Percentiles rank a stretch among this genome's conserved stretches.
phyloP scores from a whole-genome alignment of 2,329 filamentous ascomycete species.

The Fusarium nelsonii region DNA sequence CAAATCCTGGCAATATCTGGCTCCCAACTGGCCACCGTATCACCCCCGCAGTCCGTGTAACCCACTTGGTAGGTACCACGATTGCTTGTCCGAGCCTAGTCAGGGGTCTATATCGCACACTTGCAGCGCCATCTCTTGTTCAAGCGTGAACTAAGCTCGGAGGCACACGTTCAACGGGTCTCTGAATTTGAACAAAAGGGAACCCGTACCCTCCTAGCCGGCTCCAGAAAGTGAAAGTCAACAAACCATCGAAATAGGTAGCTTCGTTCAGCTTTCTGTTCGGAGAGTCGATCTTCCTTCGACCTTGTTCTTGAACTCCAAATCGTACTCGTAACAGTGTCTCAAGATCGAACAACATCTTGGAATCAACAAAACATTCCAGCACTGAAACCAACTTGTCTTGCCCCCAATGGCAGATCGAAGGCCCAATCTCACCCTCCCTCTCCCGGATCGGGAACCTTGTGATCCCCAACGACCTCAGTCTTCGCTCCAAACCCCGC shows the following conservation, averaged over 20 bases:
- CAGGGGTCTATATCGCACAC: constrained; percentile 46
- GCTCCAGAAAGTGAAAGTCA: constrained; percentile 29
- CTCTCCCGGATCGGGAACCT: constrained; percentile 44
- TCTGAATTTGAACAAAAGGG: constrained; percentile 36
- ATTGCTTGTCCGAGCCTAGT: constrained; percentile 47
- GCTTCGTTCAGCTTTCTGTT: constrained; percentile 13
- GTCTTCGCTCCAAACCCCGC: constrained; percentile 38
- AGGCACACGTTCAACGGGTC: constrained; percentile 39
- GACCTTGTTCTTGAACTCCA: constrained; percentile 8
- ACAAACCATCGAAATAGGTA: constrained; percentile 27
- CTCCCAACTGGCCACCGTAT: constrained; percentile 46
- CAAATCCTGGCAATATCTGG: constrained; percentile 18
- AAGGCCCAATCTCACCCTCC: constrained; percentile 47
- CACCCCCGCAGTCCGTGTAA: constrained; percentile 41
- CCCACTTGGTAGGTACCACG: constrained; percentile 41
- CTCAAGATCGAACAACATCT: constrained; percentile 8
- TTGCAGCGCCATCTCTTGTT: constrained; percentile 37
- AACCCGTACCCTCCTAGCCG: constrained; percentile 28
- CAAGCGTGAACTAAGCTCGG: constrained; percentile 37
- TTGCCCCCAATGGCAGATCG: constrained; percentile 46
- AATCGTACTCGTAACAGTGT: constrained; percentile 16
- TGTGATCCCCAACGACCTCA: constrained; percentile 39
- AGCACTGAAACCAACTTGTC: constrained; percentile 30
- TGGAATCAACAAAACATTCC: constrained; percentile 4
- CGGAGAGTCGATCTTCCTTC: not conserved